These are phyloP conservation scores for Ogataea hybrid DNA, from an alignment of 1,139 yeast genomes.

Conservation along the genomic window DNA sequence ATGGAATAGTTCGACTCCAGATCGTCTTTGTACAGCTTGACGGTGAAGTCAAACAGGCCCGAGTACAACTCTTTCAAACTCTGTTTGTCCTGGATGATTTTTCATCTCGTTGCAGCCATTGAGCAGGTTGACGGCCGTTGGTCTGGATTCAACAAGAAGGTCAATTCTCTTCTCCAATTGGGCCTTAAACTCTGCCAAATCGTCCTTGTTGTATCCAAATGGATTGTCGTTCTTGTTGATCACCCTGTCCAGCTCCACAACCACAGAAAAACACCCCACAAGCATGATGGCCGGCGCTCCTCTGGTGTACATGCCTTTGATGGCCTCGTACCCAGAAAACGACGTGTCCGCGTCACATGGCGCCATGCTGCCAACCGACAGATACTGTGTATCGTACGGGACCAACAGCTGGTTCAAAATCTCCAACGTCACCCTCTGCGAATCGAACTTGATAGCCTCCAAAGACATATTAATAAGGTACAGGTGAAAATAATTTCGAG, in stretches of 20 bases:
- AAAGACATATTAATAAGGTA: constrained; percentile 34
- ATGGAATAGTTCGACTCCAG: too few species aligned
- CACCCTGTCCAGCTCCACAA: constrained; percentile 54
- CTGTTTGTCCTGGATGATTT: too few species aligned
- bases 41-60: too few species aligned
- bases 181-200: too few species aligned
- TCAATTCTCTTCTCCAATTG: too few species aligned
- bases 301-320: constrained; percentile 88
- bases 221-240: constrained; percentile 23
- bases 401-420: constrained; percentile 79
- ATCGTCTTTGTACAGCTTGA: too few species aligned
- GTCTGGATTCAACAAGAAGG: too few species aligned
- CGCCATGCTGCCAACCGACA: constrained; percentile 43
- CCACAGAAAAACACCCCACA: constrained; percentile 85
- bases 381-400: constrained; percentile 75
- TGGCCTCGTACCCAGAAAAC: constrained; percentile 64
- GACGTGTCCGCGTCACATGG: constrained; percentile 41
- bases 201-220: too few species aligned
- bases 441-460: constrained; percentile 70
- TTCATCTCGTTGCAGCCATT: too few species aligned
- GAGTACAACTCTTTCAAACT: too few species aligned
- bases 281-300: constrained; percentile 99
- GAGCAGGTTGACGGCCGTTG: too few species aligned
- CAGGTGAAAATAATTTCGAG: neutral
- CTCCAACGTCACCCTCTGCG: constrained; percentile 43